Base-by-base conservation (phyloP, 1,284 basidiomycete species). In the Pseudomicrostroma phylloplanum region DNA sequence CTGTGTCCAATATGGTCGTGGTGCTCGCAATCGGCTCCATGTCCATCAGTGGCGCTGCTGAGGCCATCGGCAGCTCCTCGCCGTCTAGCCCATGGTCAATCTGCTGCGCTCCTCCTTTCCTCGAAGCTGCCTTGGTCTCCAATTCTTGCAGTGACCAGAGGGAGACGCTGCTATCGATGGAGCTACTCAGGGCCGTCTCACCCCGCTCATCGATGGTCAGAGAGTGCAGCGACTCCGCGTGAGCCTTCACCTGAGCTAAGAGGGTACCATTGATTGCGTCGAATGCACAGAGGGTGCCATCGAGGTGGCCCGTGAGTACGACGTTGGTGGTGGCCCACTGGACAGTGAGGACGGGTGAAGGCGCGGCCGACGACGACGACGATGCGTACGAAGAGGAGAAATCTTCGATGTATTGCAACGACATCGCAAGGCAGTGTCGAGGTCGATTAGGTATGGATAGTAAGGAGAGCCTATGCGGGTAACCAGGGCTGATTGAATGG, bases 281-380 rank as follows among this genome's bases (percentile, higher is more conserved):
- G 17, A 19, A 54, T 8, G 51, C 51, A 15, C 51, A 15, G 13
- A 54, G 51, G 51, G n/a, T 23, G 21, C 51, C 51, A 26, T 54
- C 51, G 21, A 54, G 26, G 21, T 54, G 51, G 51, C 17, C 51
- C 13, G 51, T 54, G 51, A 54, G 51, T 19, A 54, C 51, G 21
- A 54, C 21, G 25, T 21, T 17, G 17, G 15, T 15, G 51, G 17
- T 54, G 51, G 26, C 21, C 51, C 51, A 54, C 21, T 54, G 51
- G 19, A 25, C 26, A 6, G 25, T 25, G 17, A 54, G 21, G 51
- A 54, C 21, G 23, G 46, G 46, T 23, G 46, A 48, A 7, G 21
- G 51, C 51, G 13, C 6, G 6, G 51, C 6, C 12, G 43, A 17
- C 12, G 43, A 17, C 12, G 21, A 17, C 12, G 43, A 48, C 43